Evolutionary conservation across 2,329 filamentous ascomycete species (phyloP), one percentile per base, ranked within the genome.

Genomic region (Teratosphaeriaceae sp.): DNA sequence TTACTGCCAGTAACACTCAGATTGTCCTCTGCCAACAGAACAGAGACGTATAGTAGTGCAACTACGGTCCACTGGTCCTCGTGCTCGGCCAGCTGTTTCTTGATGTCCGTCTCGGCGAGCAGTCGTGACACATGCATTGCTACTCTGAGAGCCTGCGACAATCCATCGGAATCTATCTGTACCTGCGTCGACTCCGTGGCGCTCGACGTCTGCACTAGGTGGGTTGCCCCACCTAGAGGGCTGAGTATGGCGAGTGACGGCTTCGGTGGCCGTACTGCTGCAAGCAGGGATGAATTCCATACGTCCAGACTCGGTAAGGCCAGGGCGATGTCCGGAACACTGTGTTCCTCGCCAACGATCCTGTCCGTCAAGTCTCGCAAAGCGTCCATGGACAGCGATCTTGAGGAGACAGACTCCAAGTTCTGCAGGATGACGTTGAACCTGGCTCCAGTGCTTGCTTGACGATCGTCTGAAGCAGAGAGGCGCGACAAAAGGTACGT

Each of bases 61-160:
- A 76, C 67, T 65, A 58, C 19, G 60, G 54, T 38, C 61, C 49
- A 33, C 61, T 37, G 24, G 15, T 8, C 24, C 29, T 62, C 51
- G 6, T 68, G 39, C 24, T 54, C 49, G 12, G 59, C 51, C 11
- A 65, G 49, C 31, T 26, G 9, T 21, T 31, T 21, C 20, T 35
- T 42, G 2, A 67, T 40, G 16, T 67, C 60, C 2, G 63, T 63
- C 1, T 61, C 62, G 15, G 66, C 65, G 23, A 88, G 59, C 0
- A 92, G 60, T 38, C 73, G 74, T 5, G 73, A 70, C 0, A 79
- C 75, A 60, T 88, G 95, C 38, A 83, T 71, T 1, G 83, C 79
- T 68, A 94, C 85, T 43, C 90, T 76, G 12, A 86, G 77, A 1
- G 87, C 79, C 42, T 85, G 71, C 2, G 87, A 87, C 23, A 81